Evolutionary conservation across 2,329 filamentous ascomycete genomes (phyloP).

Genomic region (Colletotrichum melonis): DNA sequence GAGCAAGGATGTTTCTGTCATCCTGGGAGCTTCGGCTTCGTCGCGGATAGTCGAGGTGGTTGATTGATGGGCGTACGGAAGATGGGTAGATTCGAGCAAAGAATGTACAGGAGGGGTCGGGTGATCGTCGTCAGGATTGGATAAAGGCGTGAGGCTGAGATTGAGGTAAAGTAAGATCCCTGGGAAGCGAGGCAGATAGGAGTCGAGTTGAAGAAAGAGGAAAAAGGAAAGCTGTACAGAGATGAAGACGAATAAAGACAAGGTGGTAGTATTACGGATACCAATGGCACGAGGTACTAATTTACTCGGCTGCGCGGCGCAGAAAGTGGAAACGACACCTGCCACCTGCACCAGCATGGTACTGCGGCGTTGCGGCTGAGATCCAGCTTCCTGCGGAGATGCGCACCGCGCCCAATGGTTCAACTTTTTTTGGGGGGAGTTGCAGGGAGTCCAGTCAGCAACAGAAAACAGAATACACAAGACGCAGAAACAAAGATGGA

Average conservation of each 20-base stretch:
- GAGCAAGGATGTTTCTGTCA: slow-evolving; percentile 6
- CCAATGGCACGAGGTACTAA: neutral
- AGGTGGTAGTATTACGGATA: too few species aligned
- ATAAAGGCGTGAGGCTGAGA: neutral
- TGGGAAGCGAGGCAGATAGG: too few species aligned
- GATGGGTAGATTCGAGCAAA: neutral
- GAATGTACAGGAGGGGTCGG: neutral
- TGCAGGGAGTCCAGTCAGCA: neutral
- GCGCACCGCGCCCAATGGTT: neutral
- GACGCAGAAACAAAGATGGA: neutral
- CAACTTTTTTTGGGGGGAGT: neutral
- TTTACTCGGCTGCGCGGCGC: neutral
- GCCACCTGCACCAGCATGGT: too few species aligned
- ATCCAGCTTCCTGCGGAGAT: slow-evolving; percentile 11
- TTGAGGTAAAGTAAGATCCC: neutral
- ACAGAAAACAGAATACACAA: too few species aligned
- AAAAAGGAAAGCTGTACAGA: neutral
- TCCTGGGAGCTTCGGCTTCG: neutral
- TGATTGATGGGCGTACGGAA: neutral
- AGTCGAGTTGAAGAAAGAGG: neutral
- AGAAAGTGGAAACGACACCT: neutral
- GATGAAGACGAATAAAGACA: neutral
- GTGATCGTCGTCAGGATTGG: neutral
- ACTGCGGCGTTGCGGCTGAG: neutral
- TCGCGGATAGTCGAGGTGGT: neutral